Conservation (phyloP, 176 grass and related monocot genomes). For the Cocos nucifera region DNA sequence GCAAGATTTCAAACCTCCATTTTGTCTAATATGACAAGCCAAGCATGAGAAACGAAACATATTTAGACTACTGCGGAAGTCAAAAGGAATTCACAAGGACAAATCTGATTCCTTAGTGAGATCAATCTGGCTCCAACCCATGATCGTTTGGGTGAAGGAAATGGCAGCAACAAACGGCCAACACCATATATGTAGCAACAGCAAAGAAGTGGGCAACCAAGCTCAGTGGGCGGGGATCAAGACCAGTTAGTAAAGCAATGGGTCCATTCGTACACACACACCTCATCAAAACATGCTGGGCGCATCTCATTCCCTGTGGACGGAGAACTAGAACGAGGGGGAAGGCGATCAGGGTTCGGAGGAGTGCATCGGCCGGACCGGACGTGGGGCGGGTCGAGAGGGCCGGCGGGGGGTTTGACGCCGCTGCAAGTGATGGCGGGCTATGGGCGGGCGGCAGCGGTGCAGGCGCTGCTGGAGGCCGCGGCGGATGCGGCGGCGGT, state of each 20-base stretch:
- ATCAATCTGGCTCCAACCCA: conserved; percentile 76
- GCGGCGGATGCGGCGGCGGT: conserved; percentile 44
- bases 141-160: conserved; percentile 66
- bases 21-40: no score
- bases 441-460: conserved; percentile 45
- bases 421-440: conserved; percentile 65
- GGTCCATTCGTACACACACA: conserved; percentile 67
- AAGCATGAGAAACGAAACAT: background rate
- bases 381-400: conserved; percentile 46
- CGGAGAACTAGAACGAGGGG: no score
- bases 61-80: background rate
- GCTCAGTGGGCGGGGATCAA: conserved; percentile 78
- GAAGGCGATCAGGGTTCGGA: conserved; percentile 59
- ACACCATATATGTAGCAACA: conserved; percentile 89
- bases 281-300: conserved; percentile 94
- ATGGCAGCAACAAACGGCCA: conserved; percentile 71
- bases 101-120: conserved; percentile 41
- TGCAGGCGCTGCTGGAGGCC: conserved; percentile 51
- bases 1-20: no score
- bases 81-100: background rate
- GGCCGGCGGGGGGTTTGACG: conserved; percentile 50
- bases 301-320: conserved; percentile 30
- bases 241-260: conserved; percentile 80
- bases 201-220: conserved; percentile 97
- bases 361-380: conserved; percentile 61